These are phyloP conservation scores for Penicillium verhagenii DNA, from an alignment of 495 filamentous ascomycete species.

Conservation along the genomic window DNA sequence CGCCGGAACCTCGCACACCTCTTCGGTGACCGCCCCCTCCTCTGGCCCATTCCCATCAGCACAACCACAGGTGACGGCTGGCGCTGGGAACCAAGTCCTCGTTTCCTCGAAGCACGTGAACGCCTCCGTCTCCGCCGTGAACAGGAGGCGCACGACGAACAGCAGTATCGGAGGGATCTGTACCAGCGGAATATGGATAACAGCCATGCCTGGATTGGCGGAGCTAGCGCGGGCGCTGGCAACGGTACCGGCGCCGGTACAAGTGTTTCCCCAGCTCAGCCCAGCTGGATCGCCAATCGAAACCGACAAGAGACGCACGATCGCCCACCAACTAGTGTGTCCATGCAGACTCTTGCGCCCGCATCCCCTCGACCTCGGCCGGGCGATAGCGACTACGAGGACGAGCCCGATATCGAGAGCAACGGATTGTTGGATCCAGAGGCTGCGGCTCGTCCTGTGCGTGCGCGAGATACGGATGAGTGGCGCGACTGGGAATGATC, in stretches of 20 bases:
- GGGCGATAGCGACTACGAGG: constrained; percentile 44
- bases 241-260: background rate
- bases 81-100: constrained; percentile 81
- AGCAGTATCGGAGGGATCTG: constrained; percentile 47
- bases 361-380: constrained; percentile 44
- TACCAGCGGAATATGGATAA: constrained; percentile 43
- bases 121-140: constrained; percentile 56
- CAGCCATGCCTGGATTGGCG: constrained; percentile 33
- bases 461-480: constrained; percentile 31
- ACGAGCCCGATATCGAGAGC: constrained; percentile 27
- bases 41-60: constrained; percentile 80
- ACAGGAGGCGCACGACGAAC: constrained; percentile 49
- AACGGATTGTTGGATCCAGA: constrained; percentile 21
- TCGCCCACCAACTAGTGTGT: constrained; percentile 49
- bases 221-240: constrained; percentile 2
- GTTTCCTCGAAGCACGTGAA: constrained; percentile 68
- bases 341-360: constrained; percentile 51
- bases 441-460: constrained; percentile 4
- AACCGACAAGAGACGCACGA: constrained; percentile 53
- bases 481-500: constrained; percentile 47
- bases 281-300: constrained; percentile 36
- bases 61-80: constrained; percentile 92
- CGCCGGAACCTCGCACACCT: constrained; percentile 76
- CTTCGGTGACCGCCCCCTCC: constrained; percentile 66
- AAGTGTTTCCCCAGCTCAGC: constrained; percentile 5